Evolutionary conservation across 768 basidiomycete genomes (phyloP).

Genomic region (Plicaturopsis crispa): DNA sequence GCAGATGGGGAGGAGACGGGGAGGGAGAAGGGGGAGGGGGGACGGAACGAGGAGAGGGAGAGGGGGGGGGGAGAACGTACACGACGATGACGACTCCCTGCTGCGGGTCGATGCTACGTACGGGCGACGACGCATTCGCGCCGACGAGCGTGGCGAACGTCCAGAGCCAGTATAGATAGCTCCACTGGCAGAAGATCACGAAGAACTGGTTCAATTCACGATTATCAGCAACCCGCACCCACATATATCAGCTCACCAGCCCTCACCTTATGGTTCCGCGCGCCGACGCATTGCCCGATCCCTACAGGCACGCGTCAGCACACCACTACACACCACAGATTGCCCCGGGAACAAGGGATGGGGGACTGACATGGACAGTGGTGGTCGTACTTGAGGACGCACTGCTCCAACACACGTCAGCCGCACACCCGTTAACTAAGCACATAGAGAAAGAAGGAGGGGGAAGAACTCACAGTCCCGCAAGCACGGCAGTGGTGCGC

Average conservation of each 20-base stretch:
- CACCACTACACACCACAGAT: no score
- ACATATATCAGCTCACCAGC: conserved; percentile 1
- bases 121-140: conserved; percentile 27
- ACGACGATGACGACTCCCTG: conserved; percentile 66
- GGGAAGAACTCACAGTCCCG: conserved; percentile 54
- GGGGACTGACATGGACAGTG: conserved; percentile 74
- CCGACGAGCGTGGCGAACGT: conserved; percentile 52
- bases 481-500: conserved; percentile 79
- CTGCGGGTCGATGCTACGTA: conserved; percentile 44
- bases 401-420: conserved; percentile 45
- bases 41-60: no score
- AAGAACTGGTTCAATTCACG: no score
- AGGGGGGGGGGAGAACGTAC: conserved; percentile 34
- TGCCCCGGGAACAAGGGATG: not conserved
- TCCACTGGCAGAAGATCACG: conserved; percentile 70
- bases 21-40: no score
- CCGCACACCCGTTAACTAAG: not conserved
- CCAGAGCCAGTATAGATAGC: conserved; percentile 52
- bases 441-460: not conserved
- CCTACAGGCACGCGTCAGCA: conserved; percentile 30
- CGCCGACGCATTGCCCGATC: conserved; percentile 94
- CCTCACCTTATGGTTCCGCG: conserved; percentile 78
- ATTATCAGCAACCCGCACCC: no score
- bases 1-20: no score
- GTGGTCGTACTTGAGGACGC: conserved; percentile 79